These are phyloP conservation scores for Leishmania arabica DNA, from an alignment of 208 protist species.

Conservation along the genomic window DNA sequence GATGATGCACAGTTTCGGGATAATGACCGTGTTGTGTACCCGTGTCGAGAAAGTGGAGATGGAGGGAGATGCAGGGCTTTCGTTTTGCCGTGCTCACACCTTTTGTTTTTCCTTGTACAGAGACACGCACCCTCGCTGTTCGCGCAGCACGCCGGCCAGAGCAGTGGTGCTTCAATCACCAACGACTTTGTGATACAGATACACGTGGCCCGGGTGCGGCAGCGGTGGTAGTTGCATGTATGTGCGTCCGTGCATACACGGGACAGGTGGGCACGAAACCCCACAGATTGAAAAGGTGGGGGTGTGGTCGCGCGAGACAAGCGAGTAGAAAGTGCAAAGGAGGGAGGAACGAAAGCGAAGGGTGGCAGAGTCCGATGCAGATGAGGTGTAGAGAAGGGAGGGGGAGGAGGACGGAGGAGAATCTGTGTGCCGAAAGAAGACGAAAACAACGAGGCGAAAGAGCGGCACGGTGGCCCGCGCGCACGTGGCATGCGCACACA, in stretches of 20 bases:
- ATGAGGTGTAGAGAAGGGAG: background rate
- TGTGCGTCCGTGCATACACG: background rate
- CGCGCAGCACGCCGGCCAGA: background rate
- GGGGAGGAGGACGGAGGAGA: background rate
- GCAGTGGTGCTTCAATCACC: background rate
- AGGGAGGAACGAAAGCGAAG: background rate
- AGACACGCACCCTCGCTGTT: background rate
- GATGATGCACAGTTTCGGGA: background rate
- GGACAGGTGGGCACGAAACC: background rate
- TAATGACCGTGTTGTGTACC: background rate
- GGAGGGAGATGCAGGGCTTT: background rate
- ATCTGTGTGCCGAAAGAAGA: background rate
- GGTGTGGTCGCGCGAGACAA: background rate
- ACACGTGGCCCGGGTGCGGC: background rate
- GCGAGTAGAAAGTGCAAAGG: background rate
- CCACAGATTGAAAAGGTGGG: background rate
- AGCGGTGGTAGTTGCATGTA: background rate
- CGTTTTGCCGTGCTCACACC: background rate
- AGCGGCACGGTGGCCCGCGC: background rate
- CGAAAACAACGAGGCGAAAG: background rate
- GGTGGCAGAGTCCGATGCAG: background rate
- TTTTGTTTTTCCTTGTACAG: background rate
- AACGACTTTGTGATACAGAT: background rate
- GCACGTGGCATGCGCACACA: background rate
- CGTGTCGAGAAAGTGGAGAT: background rate